These are phyloP conservation scores for Aspergillus cristatus DNA, from an alignment of 495 filamentous ascomycete species.

Conservation along the genomic window DNA sequence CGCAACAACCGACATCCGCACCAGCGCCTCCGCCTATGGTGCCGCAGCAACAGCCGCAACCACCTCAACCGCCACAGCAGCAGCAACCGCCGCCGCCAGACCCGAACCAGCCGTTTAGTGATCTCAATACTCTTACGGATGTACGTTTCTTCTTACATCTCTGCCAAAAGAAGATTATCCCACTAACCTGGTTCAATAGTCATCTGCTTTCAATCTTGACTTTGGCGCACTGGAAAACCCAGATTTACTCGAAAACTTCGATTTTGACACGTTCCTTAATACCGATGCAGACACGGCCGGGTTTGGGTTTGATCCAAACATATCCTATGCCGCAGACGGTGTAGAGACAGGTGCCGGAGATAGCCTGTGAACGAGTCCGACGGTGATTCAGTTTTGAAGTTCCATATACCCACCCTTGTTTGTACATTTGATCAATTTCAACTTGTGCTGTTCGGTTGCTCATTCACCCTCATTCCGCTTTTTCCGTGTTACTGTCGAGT, in stretches of 20 bases:
- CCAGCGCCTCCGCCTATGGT: conserved; percentile 32
- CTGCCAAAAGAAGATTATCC: background rate
- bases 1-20: conserved; percentile 32
- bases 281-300: conserved; percentile 44
- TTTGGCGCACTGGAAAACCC: conserved; percentile 51
- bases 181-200: conserved; percentile 15
- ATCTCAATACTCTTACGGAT: conserved; percentile 28
- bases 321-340: conserved; percentile 33
- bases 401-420: conserved; percentile 43
- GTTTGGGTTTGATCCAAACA: conserved; percentile 45
- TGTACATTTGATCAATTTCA: conserved; percentile 30
- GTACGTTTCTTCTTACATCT: conserved; percentile 18
- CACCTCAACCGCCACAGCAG: conserved; percentile 21
- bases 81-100: conserved; percentile 32
- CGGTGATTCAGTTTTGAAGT: conserved; percentile 31
- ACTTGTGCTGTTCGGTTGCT: conserved; percentile 15
- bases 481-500: conserved; percentile 16
- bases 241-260: conserved; percentile 83
- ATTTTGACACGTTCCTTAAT: conserved; percentile 90
- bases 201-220: conserved; percentile 43
- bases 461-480: conserved; percentile 11
- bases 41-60: conserved; percentile 24
- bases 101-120: conserved; percentile 28
- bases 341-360: conserved; percentile 45
- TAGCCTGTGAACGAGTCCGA: conserved; percentile 34